Conservation (phyloP, 495 filamentous ascomycete species). For the Parathielavia hyrcaniae region DNA sequence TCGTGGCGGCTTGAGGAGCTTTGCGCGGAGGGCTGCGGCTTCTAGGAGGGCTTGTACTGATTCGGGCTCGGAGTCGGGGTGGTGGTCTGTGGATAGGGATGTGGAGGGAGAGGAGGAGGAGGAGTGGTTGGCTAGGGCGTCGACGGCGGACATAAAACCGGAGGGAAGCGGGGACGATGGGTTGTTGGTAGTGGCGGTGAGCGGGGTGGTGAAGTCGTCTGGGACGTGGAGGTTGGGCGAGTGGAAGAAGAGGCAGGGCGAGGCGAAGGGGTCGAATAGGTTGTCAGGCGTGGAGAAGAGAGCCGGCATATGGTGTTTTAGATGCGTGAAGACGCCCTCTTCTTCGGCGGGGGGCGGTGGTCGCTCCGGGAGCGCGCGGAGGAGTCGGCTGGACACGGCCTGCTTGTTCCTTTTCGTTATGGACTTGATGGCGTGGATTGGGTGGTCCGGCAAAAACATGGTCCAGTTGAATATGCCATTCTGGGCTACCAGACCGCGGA, state of each 20-base stretch:
- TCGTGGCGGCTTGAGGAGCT: slow-evolving; percentile 17
- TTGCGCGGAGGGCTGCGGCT: background rate
- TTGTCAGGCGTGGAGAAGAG: slow-evolving; percentile 40
- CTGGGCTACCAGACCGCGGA: slow-evolving; percentile 43
- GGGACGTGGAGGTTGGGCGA: slow-evolving; percentile 39
- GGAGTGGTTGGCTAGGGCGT: slow-evolving; percentile 12
- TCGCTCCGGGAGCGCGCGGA: background rate
- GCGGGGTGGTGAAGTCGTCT: slow-evolving; percentile 28
- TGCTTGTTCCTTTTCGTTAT: background rate
- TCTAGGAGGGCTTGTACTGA: slow-evolving; percentile 4
- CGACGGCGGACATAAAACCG: background rate
- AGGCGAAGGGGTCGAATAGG: slow-evolving; percentile 50
- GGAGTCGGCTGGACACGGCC: background rate
- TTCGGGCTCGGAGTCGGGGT: background rate
- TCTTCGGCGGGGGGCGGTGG: slow-evolving; percentile 12
- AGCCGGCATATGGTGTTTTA: slow-evolving; percentile 26
- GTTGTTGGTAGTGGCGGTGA: slow-evolving; percentile 7
- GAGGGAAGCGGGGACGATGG: background rate
- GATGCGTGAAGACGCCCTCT: slow-evolving; percentile 17
- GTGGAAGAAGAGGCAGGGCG: slow-evolving; percentile 49
- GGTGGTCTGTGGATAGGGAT: background rate
- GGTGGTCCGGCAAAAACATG: slow-evolving; percentile 43
- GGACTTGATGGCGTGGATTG: slow-evolving; percentile 25
- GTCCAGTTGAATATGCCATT: slow-evolving; percentile 54
- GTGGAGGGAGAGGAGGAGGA: background rate